Evolutionary conservation across 2,329 filamentous ascomycete species (phyloP), one percentile per base, ranked within the genome.

Genomic region (Colletotrichum navitas): DNA sequence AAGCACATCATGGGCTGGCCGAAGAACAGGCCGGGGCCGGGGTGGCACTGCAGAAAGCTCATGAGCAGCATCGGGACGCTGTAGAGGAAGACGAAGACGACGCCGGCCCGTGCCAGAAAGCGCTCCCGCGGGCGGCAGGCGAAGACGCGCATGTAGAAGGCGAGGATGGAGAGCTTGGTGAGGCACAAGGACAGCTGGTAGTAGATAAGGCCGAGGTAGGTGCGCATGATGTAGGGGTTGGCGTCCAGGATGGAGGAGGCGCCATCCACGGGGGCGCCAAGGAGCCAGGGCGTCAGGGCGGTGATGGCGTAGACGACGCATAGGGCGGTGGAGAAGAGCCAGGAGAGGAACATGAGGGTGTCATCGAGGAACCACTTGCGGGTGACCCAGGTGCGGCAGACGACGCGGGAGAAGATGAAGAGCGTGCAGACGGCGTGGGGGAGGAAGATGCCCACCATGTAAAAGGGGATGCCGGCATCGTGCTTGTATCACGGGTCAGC

Each of bases 11-110:
- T 76, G 0, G 78, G 78, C 2, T 64, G 68, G 39, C 82, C 81
- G n/a, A 78, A 77, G 70, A 81, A 80, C 59, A 80, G 76, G 11
- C 80, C 80, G 16, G 80, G 76, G 72, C 78, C 79, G 8, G 83
- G 83, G 62, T 79, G 77, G 76, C 85, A 87, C 71, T 85, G 81
- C 29, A 86, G 81, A 56, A 86, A 77, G 43, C 76, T 81, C 32
- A 82, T 75, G 24, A 83, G 76, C 12, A 81, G 74, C 55, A 85
- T 76, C 5, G 80, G 77, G 1, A 80, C 62, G 18, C 82, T 80
- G 59, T 80, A 82, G 2, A 79, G 43, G 2, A 81, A 39, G 5
- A 82, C 78, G 34, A 82, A 75, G 26, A 73, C 73, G 29, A 84
- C 76, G 2, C 81, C 79, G 16, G 72, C 77, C 74, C 77, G 79